Conservation (phyloP, 148 eudicot species). For the Nepenthes gracilis region DNA sequence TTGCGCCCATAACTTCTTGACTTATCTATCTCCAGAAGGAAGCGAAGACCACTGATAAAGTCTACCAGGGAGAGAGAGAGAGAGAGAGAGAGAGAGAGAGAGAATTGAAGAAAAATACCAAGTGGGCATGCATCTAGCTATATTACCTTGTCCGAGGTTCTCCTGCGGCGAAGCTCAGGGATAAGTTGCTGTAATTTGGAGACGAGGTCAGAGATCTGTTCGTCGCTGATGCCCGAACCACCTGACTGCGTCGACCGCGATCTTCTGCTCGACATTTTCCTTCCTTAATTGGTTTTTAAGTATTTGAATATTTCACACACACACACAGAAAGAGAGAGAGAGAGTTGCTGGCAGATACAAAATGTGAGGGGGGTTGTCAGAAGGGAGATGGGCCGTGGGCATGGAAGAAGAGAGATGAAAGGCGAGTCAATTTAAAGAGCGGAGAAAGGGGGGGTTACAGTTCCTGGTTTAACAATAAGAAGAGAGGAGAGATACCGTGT, state of each 20-base stretch:
- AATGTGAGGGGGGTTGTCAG: neutral
- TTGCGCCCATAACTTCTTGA: too few species aligned
- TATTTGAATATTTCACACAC: neutral
- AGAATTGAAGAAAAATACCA: too few species aligned
- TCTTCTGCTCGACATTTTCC: constrained; percentile 64
- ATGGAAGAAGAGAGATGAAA: constrained; percentile 9
- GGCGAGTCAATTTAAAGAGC: constrained; percentile 3
- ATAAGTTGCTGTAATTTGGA: constrained; percentile 63
- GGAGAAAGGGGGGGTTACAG: neutral
- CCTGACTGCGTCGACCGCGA: constrained; percentile 54
- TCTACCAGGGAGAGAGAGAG: too few species aligned
- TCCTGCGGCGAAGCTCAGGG: constrained; percentile 55
- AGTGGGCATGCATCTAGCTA: too few species aligned
- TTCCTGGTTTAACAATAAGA: neutral
- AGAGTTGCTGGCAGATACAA: neutral
- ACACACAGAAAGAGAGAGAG: neutral
- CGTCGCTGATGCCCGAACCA: constrained; percentile 51
- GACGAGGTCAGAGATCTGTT: constrained; percentile 71
- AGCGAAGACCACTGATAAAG: too few species aligned
- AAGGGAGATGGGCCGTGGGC: neutral
- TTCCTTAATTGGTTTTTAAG: neutral
- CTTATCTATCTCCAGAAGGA: too few species aligned
- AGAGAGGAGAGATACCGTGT: constrained; percentile 16
- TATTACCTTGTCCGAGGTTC: constrained; percentile 60
- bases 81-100: too few species aligned